Evolutionary conservation across 139 green algal genomes (phyloP), one percentile per base, ranked within the genome.

Genomic region (Asterochloris erici): DNA sequence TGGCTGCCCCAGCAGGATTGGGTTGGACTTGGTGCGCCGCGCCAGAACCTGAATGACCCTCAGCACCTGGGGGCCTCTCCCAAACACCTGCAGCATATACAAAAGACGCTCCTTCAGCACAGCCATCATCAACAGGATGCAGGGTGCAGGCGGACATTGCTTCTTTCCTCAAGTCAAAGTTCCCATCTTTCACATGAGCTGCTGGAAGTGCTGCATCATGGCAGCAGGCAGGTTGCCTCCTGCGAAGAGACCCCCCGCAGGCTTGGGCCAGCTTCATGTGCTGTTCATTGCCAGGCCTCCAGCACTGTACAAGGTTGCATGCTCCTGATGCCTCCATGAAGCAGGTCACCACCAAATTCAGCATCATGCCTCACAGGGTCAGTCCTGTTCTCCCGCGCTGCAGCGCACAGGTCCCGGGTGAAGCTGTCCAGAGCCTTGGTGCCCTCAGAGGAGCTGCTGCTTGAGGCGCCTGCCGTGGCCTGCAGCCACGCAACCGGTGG

Each of bases 1-100:
- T n/a, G 96, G 96, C 87, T 99, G 96, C 29, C 96, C 96, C 81
- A 99, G 89, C 81, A 99, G 90, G 78, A 99, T 95, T 69, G 97
- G 96, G 92, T 99, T 99, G 93, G 98, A 99, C 90, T 97, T 97
- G 74, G 70, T 90, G 61, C 86, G 82, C 60, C 88, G 79, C 19
- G 91, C 97, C 78, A 99, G 88, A 82, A 99, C 97, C 93, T 99
- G 92, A 16, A 93, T 93, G 14, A 97, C 89, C 60, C 96, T 92
- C 77, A 86, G 28, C 29, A 99, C 92, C 90, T 99, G 96, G 26
- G 92, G 90, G 63, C 94, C 89, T 23, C 96, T 88, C 2, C 96
- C 96, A 82, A 99, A 96, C 24, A 98, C 85, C 86, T 89, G 86
- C 29, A 76, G 15, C 61, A 85, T 81, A 24, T 26, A 73, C 23